Conservation (phyloP, 148 eudicot genomes). For the Persicaria maculosa region DNA sequence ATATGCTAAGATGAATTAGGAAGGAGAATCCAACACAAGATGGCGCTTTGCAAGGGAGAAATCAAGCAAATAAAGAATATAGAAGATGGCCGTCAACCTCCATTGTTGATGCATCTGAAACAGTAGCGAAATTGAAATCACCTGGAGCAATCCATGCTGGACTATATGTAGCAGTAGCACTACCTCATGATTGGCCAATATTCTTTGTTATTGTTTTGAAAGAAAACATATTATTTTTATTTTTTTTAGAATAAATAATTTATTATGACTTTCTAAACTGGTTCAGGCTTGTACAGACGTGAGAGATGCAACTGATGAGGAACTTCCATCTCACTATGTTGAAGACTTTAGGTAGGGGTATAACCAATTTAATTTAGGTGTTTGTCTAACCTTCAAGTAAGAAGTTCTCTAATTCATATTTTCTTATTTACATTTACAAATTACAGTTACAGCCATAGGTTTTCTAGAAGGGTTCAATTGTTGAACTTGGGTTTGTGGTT, state of each 20-base stretch:
- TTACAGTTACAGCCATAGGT: background rate
- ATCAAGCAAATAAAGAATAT: no score
- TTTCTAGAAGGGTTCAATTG: background rate
- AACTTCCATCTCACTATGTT: conserved; percentile 77
- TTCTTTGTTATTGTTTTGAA: no score
- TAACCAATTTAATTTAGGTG: background rate
- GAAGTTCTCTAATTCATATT: conserved; percentile 2
- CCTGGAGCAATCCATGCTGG: no score
- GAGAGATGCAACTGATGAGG: conserved; percentile 89
- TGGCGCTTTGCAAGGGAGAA: no score
- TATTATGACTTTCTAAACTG: conserved; percentile 39
- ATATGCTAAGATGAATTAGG: no score
- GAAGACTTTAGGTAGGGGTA: conserved; percentile 75
- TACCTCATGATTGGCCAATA: no score
- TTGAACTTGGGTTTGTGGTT: background rate
- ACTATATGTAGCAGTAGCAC: no score
- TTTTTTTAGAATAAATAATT: background rate
- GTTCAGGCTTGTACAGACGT: conserved; percentile 75
- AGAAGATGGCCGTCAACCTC: no score
- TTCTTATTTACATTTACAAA: background rate
- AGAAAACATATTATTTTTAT: no score
- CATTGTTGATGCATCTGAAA: no score
- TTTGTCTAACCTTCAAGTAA: background rate
- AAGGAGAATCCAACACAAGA: no score
- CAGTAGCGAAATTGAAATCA: no score